phyloP scores from a whole-genome alignment of 805 yeast genomes.

The Candida ovalis region DNA sequence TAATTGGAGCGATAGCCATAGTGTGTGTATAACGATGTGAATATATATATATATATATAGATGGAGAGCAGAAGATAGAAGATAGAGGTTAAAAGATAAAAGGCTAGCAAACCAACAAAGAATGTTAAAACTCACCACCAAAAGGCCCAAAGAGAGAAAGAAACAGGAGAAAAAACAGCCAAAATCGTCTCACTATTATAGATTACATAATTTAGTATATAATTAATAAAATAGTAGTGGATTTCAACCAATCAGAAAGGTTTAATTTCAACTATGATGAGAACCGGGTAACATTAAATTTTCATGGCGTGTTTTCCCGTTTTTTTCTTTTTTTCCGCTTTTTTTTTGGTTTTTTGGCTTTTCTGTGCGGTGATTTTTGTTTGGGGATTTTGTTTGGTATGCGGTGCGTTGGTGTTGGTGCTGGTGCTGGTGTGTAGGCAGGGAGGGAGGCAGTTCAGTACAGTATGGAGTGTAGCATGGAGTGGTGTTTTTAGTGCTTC shows the following conservation, averaged over 20 bases:
- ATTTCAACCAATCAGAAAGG: background rate
- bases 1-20: conserved; percentile 83
- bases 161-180: background rate
- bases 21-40: conserved; percentile 1
- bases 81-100: too few relatives aligned
- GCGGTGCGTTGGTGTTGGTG: too few relatives aligned
- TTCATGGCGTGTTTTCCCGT: background rate
- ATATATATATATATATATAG: too few relatives aligned
- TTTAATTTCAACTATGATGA: background rate
- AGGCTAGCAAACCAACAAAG: too few relatives aligned
- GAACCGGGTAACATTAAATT: background rate
- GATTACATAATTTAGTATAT: too few relatives aligned
- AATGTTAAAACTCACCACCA: too few relatives aligned
- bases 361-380: background rate
- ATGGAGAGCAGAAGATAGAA: background rate
- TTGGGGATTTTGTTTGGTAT: too few relatives aligned
- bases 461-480: background rate
- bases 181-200: background rate
- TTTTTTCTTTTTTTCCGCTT: background rate
- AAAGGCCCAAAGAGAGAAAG: background rate
- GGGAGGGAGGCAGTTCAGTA: too few relatives aligned
- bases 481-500: too few relatives aligned
- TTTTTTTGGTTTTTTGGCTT: background rate
- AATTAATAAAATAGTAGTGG: background rate
- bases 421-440: too few relatives aligned